Conservation (phyloP, 768 basidiomycete species). For the Leccinum variicolor region DNA sequence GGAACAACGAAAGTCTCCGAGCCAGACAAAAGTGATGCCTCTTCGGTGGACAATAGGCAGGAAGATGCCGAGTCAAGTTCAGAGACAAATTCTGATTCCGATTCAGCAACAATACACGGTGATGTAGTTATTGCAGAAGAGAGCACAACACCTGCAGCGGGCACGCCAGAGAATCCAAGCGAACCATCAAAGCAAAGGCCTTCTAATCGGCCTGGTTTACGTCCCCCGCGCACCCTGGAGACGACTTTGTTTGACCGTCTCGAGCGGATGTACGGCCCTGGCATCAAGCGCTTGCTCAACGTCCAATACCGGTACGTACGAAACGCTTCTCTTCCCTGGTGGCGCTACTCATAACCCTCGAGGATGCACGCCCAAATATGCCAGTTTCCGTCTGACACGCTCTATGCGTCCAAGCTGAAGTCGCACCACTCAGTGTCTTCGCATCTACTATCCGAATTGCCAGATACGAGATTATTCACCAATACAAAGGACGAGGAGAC, state of each 20-base stretch:
- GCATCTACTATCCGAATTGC: slow-evolving; percentile 70
- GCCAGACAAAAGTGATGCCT: neutral
- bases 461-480: slow-evolving; percentile 41
- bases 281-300: slow-evolving; percentile 83
- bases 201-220: slow-evolving; percentile 29
- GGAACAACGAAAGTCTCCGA: neutral
- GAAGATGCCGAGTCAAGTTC: slow-evolving; percentile 7
- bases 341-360: neutral
- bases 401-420: slow-evolving; percentile 70
- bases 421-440: slow-evolving; percentile 69
- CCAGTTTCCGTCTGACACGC: slow-evolving; percentile 75
- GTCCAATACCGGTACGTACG: slow-evolving; percentile 77
- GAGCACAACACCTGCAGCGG: neutral
- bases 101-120: slow-evolving; percentile 16
- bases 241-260: slow-evolving; percentile 91
- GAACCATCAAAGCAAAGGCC: slow-evolving; percentile 9
- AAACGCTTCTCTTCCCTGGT: neutral
- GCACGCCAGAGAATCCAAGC: neutral
- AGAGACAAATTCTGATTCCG: slow-evolving; percentile 13
- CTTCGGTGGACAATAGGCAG: neutral
- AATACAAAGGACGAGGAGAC: slow-evolving; percentile 56
- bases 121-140: slow-evolving; percentile 24
- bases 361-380: slow-evolving; percentile 91
- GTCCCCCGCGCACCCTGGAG: slow-evolving; percentile 72
- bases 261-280: slow-evolving; percentile 80